A percentile compares a stretch with the other conserved stretches of the same genome.
These are phyloP conservation scores for Yamadazyma paraphyllophila DNA, from an alignment of 805 yeast species.

Conservation along the genomic window DNA sequence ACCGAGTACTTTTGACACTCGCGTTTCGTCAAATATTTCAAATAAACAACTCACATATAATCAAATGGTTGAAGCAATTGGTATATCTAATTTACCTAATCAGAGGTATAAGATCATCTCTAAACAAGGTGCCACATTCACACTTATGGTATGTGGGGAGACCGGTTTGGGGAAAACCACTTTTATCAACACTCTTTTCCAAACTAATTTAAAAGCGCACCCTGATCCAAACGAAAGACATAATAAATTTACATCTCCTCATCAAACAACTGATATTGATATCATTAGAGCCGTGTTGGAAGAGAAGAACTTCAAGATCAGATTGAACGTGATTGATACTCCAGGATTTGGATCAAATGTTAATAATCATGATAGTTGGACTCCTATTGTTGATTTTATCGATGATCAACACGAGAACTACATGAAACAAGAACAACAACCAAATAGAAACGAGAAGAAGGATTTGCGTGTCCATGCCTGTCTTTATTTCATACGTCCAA, in stretches of 20 bases:
- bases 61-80: conserved; percentile 56
- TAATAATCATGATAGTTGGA: conserved; percentile 83
- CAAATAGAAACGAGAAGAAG: conserved; percentile 59
- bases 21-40: conserved; percentile 3
- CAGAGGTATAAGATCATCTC: conserved; percentile 78
- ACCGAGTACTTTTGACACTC: neutral
- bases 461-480: conserved; percentile 91
- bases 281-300: conserved; percentile 76
- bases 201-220: conserved; percentile 63
- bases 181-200: conserved; percentile 81
- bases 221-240: conserved; percentile 54
- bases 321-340: conserved; percentile 82
- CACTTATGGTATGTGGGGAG: conserved; percentile 88
- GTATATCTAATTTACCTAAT: conserved; percentile 70
- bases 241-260: conserved; percentile 52
- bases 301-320: conserved; percentile 76
- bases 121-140: conserved; percentile 72
- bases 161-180: conserved; percentile 88
- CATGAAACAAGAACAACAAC: conserved; percentile 94
- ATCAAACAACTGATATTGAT: conserved; percentile 74
- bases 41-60: conserved; percentile 1
- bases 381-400: conserved; percentile 80
- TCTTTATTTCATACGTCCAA: conserved; percentile 85
- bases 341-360: conserved; percentile 94
- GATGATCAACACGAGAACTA: conserved; percentile 87